Evolutionary conservation across 116 monocot species (phyloP).

Genomic region (Zostera marina): DNA sequence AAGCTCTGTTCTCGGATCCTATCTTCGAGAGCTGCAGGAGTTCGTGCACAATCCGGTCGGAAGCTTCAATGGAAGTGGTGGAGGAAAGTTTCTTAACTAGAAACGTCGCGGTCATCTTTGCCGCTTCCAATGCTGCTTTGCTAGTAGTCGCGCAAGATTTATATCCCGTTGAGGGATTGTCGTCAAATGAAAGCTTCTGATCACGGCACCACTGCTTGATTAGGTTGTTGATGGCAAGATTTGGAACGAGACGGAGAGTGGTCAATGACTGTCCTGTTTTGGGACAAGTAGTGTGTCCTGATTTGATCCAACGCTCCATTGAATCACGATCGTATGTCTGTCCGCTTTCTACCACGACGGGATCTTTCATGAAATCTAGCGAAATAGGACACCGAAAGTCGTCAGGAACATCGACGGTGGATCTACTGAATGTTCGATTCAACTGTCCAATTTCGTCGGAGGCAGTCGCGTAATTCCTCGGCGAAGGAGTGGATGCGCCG

Average conservation of each 20-base stretch:
- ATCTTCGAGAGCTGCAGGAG: constrained; percentile 51
- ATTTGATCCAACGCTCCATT: constrained; percentile 48
- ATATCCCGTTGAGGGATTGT: neutral
- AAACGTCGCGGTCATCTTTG: constrained; percentile 55
- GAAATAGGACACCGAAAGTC: constrained; percentile 91
- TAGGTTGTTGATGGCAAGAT: constrained; percentile 51
- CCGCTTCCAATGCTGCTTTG: constrained; percentile 60
- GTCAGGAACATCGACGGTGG: constrained; percentile 22
- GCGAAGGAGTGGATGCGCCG: constrained; percentile 56
- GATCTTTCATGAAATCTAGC: constrained; percentile 80
- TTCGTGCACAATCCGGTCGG: constrained; percentile 60
- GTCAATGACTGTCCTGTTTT: constrained; percentile 50
- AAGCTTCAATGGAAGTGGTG: constrained; percentile 19
- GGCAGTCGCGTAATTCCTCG: constrained; percentile 9
- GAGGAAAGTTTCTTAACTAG: constrained; percentile 36
- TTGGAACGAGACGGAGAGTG: constrained; percentile 41
- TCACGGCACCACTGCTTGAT: constrained; percentile 60
- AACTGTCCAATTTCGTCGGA: neutral
- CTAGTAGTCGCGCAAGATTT: constrained; percentile 7
- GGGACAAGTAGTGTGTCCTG: constrained; percentile 83
- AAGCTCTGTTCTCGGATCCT: constrained; percentile 42
- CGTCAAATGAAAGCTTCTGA: constrained; percentile 35
- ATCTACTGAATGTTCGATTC: neutral
- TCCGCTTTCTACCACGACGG: constrained; percentile 77
- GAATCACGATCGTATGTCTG: constrained; percentile 90